phyloP scores from a whole-genome alignment of 345 rosid genomes.

The Populus alba region DNA sequence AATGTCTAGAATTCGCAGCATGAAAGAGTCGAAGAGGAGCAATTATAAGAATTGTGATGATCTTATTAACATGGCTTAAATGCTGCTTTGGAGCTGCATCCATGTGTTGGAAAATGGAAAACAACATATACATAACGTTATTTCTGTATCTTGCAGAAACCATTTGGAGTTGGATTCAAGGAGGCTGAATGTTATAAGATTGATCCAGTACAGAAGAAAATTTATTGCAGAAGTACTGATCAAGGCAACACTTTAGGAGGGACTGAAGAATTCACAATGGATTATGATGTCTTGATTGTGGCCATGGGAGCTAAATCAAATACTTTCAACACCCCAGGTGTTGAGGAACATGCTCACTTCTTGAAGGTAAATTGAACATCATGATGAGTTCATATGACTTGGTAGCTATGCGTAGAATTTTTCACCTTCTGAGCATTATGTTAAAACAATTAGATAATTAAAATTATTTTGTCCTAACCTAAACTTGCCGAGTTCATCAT shows the following conservation, averaged over 20 bases:
- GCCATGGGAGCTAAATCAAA: slow-evolving; percentile 71
- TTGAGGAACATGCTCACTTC: slow-evolving; percentile 61
- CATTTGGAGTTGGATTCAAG: slow-evolving; percentile 40
- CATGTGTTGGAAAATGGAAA: too few species aligned
- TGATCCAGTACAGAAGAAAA: slow-evolving; percentile 51
- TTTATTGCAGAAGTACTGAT: slow-evolving; percentile 47
- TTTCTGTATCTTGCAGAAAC: slow-evolving; percentile 41
- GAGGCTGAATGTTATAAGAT: slow-evolving; percentile 77
- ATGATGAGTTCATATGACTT: background rate
- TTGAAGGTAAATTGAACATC: slow-evolving; percentile 42
- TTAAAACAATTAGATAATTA: background rate
- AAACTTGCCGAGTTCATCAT: background rate
- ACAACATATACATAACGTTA: too few species aligned
- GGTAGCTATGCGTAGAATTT: background rate
- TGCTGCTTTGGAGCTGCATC: too few species aligned
- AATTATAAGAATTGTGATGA: background rate
- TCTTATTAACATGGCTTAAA: background rate
- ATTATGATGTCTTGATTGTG: slow-evolving; percentile 62
- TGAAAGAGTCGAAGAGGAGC: too few species aligned
- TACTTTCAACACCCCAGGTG: slow-evolving; percentile 86
- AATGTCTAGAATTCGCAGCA: too few species aligned
- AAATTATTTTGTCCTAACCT: background rate
- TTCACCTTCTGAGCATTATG: too few species aligned
- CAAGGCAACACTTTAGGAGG: slow-evolving; percentile 32
- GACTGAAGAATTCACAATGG: slow-evolving; percentile 56